Evolutionary conservation across 768 basidiomycete species (phyloP).

Genomic region (Asterophora lycoperdoides): DNA sequence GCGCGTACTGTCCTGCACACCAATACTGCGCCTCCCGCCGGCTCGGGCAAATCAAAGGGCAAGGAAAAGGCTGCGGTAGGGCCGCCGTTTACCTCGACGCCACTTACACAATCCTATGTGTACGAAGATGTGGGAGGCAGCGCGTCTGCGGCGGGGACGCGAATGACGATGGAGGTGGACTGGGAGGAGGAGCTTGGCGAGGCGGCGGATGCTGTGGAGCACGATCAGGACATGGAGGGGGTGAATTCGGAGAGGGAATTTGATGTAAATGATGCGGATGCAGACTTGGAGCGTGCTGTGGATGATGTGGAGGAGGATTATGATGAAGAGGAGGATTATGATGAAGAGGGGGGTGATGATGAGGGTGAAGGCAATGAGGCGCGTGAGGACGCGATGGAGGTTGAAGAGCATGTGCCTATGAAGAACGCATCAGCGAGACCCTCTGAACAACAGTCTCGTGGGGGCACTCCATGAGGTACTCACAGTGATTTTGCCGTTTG

Average conservation of each 20-base stretch:
- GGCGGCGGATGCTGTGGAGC: slow-evolving; percentile 21
- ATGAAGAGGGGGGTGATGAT: slow-evolving; percentile 19
- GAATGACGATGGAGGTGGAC: slow-evolving; percentile 30
- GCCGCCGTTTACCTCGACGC: slow-evolving; percentile 28
- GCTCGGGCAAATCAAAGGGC: slow-evolving; percentile 20
- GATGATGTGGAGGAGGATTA: slow-evolving; percentile 30
- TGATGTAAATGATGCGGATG: slow-evolving; percentile 22
- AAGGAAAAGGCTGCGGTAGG: slow-evolving; percentile 34
- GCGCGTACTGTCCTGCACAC: background rate
- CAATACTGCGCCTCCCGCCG: slow-evolving; percentile 2
- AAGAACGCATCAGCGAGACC: slow-evolving; percentile 14
- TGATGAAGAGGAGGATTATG: slow-evolving; percentile 21
- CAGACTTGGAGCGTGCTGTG: slow-evolving; percentile 28
- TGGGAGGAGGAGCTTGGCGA: slow-evolving; percentile 24
- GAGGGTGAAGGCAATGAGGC: slow-evolving; percentile 30
- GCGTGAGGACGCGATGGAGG: slow-evolving; percentile 28
- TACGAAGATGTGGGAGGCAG: slow-evolving; percentile 20
- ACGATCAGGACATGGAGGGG: slow-evolving; percentile 15
- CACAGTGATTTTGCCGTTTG: background rate
- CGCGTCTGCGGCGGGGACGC: slow-evolving; percentile 24
- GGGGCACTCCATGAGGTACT: background rate
- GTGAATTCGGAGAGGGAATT: slow-evolving; percentile 4
- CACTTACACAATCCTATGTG: slow-evolving; percentile 15
- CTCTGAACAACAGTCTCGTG: background rate
- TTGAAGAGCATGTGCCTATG: slow-evolving; percentile 31